Conservation (phyloP, 768 basidiomycete genomes). For the Leccinum truebloodii region DNA sequence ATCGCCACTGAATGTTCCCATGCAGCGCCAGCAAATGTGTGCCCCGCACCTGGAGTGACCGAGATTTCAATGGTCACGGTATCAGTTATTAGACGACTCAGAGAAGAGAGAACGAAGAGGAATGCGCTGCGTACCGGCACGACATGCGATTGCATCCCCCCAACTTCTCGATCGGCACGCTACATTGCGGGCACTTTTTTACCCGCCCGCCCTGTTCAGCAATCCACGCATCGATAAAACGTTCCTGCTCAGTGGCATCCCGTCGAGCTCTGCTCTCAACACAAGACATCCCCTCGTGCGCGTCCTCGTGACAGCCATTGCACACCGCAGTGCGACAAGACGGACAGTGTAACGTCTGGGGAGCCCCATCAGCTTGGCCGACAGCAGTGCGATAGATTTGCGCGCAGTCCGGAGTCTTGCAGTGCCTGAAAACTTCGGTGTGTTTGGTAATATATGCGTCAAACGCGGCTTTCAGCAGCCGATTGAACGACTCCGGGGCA, state of each 20-base stretch:
- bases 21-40: constrained; percentile 75
- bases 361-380: constrained; percentile 36
- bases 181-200: constrained; percentile 73
- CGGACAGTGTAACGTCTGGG: constrained; percentile 55
- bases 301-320: constrained; percentile 56
- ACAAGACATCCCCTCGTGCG: constrained; percentile 65
- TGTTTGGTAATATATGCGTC: constrained; percentile 55
- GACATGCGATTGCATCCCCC: constrained; percentile 83
- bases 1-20: constrained; percentile 37
- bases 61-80: background rate
- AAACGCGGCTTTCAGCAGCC: constrained; percentile 57
- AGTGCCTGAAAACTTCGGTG: constrained; percentile 64
- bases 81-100: background rate
- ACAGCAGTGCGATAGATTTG: constrained; percentile 63
- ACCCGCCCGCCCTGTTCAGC: constrained; percentile 52
- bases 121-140: constrained; percentile 40
- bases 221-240: constrained; percentile 63
- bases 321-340: constrained; percentile 69
- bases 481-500: constrained; percentile 50
- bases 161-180: constrained; percentile 62
- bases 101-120: background rate
- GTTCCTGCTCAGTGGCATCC: constrained; percentile 43
- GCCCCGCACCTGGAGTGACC: constrained; percentile 53
- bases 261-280: constrained; percentile 38
- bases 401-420: constrained; percentile 76